Conservation (phyloP, 2,329 filamentous ascomycete genomes). For the Fusarium neocosmosporiellum region DNA sequence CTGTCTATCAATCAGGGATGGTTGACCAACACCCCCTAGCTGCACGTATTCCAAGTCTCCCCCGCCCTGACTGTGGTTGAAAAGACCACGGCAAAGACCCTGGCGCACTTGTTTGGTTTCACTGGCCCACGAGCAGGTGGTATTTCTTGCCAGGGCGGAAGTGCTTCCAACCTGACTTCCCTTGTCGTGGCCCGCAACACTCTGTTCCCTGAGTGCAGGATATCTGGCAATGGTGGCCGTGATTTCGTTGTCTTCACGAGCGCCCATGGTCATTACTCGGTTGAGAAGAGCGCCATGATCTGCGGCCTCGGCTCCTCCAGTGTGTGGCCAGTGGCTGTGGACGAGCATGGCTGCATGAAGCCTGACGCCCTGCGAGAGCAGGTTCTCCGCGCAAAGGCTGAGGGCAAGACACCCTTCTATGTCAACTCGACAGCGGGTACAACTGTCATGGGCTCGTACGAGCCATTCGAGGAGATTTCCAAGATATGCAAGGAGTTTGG, state of each 20-base stretch:
- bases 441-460: constrained; percentile 90
- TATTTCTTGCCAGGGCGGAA: constrained; percentile 83
- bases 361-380: constrained; percentile 71
- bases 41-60: constrained; percentile 92
- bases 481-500: constrained; percentile 76
- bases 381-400: constrained; percentile 68
- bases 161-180: constrained; percentile 84
- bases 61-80: constrained; percentile 89
- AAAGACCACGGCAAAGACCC: constrained; percentile 78
- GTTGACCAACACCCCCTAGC: constrained; percentile 25
- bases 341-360: constrained; percentile 77
- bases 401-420: constrained; percentile 87
- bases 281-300: constrained; percentile 94
- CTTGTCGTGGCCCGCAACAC: constrained; percentile 90
- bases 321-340: constrained; percentile 81
- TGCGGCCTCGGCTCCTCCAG: constrained; percentile 82
- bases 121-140: constrained; percentile 76
- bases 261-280: constrained; percentile 90
- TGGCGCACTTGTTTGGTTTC: constrained; percentile 84
- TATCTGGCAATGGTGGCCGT: constrained; percentile 71
- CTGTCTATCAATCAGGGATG: not conserved
- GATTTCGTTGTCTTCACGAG: constrained; percentile 89
- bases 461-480: constrained; percentile 78
- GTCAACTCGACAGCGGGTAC: constrained; percentile 96
- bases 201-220: constrained; percentile 83